Conservation (phyloP, 192 early-diverging fungal genomes). For the Backusella mclennaniae region DNA sequence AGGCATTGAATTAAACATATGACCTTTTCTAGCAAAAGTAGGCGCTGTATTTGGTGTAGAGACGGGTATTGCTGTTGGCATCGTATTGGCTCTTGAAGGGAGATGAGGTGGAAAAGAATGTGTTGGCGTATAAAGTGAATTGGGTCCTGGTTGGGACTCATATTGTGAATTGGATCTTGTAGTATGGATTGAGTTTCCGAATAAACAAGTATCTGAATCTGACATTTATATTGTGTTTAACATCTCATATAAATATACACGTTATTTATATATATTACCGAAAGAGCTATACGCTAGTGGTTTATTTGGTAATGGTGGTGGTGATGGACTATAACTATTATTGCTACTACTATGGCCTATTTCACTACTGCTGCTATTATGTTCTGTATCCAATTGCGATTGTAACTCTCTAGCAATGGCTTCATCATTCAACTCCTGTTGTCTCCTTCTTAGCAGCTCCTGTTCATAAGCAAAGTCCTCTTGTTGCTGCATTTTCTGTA, state of each 20-base stretch:
- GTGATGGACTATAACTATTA: not conserved
- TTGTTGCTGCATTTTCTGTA: not conserved
- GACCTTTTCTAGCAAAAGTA: not conserved
- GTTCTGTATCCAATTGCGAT: not conserved
- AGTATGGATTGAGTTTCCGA: not conserved
- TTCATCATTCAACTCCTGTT: not conserved
- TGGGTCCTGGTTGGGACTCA: not conserved
- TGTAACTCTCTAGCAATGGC: conserved; percentile 5
- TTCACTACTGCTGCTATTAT: not conserved
- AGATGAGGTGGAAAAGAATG: not conserved
- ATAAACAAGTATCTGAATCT: not conserved
- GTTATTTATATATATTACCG: not conserved
- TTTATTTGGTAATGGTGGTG: conserved; percentile 1
- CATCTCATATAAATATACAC: not conserved
- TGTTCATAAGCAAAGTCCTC: not conserved
- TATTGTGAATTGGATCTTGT: not conserved
- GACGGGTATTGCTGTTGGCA: not conserved
- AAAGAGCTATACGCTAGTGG: not conserved
- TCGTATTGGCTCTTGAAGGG: not conserved
- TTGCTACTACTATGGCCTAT: not conserved
- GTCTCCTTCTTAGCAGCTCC: not conserved
- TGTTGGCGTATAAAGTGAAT: not conserved
- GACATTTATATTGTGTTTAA: not conserved
- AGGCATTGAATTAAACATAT: too few species aligned
- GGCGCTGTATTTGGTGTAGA: not conserved